Conservation (phyloP, 768 basidiomycete genomes). For the Exidia glandulosa region DNA sequence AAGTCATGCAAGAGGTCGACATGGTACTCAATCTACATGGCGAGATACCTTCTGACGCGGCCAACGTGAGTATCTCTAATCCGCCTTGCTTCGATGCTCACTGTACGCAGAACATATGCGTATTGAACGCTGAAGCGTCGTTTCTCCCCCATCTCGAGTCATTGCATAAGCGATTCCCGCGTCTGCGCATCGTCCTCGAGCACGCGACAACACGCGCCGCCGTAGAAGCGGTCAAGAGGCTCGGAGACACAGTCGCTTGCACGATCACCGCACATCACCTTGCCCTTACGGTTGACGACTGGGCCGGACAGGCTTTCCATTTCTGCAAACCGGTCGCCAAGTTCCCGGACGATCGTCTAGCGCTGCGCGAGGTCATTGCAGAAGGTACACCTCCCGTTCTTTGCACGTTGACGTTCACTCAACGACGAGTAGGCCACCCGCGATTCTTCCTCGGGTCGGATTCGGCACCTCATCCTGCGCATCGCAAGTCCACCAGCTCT, state of each 20-base stretch:
- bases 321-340: conserved; percentile 99
- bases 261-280: conserved; percentile 97
- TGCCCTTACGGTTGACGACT: conserved; percentile 86
- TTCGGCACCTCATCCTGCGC: conserved; percentile 81
- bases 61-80: conserved; percentile 30
- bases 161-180: conserved; percentile 75
- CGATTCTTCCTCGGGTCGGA: conserved; percentile 97
- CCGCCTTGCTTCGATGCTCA: not conserved
- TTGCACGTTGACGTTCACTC: not conserved
- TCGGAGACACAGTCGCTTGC: conserved; percentile 80
- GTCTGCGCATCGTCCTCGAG: conserved; percentile 88
- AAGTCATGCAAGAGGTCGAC: conserved; percentile 84
- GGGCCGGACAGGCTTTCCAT: conserved; percentile 90
- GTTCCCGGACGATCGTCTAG: conserved; percentile 81
- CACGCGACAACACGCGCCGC: conserved; percentile 92
- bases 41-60: conserved; percentile 83
- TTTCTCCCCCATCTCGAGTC: conserved; percentile 83
- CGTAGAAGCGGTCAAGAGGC: conserved; percentile 70
- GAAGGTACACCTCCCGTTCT: conserved; percentile 40
- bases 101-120: conserved; percentile 61
- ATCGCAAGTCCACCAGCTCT: conserved; percentile 56
- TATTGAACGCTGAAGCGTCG: conserved; percentile 83
- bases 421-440: conserved; percentile 43
- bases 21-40: conserved; percentile 97
- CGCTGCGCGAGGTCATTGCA: conserved; percentile 63